Evolutionary conservation across 805 yeast species (phyloP).

Genomic region (Blastobotrys mokoenaii): DNA sequence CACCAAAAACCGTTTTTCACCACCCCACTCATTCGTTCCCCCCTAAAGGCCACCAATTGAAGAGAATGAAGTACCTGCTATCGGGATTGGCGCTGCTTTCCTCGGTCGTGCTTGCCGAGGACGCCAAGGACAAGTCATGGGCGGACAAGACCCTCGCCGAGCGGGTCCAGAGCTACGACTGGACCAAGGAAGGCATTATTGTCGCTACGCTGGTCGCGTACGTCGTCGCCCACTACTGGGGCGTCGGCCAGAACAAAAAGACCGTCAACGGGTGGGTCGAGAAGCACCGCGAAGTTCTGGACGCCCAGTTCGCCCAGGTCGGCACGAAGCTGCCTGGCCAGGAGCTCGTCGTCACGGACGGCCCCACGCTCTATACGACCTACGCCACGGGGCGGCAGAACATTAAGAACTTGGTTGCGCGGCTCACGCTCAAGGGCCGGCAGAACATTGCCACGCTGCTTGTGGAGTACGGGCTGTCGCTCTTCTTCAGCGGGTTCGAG

Average conservation of each 20-base stretch:
- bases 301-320: conserved; percentile 67
- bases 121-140: conserved; percentile 39
- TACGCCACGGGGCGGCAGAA: conserved; percentile 88
- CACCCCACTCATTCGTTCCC: background rate
- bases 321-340: conserved; percentile 34
- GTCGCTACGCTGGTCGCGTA: conserved; percentile 43
- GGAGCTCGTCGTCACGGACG: conserved; percentile 49
- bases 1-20: background rate
- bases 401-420: conserved; percentile 53
- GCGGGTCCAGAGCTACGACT: conserved; percentile 56
- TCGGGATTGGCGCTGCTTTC: background rate
- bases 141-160: conserved; percentile 47
- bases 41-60: background rate
- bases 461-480: conserved; percentile 53
- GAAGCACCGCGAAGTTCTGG: conserved; percentile 44
- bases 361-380: conserved; percentile 50
- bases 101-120: background rate
- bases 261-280: conserved; percentile 47
- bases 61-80: background rate
- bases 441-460: conserved; percentile 65
- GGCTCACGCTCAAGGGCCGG: conserved; percentile 64
- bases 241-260: conserved; percentile 48
- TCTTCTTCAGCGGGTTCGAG: conserved; percentile 36
- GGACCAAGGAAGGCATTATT: conserved; percentile 66
- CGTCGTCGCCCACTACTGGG: conserved; percentile 45